Evolutionary conservation across 2,329 filamentous ascomycete species (phyloP).

Genomic region (Ophiocordyceps camponoti-rufipedis): DNA sequence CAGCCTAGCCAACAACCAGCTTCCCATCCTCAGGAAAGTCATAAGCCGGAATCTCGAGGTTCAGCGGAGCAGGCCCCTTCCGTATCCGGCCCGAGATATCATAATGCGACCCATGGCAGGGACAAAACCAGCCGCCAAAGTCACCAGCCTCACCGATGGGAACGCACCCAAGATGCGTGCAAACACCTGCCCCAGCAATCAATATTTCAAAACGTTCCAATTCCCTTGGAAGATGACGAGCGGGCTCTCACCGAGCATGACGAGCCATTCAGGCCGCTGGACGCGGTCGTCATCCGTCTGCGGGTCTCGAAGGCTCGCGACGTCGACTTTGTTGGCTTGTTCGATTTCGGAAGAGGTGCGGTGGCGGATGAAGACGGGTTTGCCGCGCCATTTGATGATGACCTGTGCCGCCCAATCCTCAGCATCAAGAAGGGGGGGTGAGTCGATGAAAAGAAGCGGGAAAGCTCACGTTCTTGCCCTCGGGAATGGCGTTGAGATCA

Average conservation of each 20-base stretch:
- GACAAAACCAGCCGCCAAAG: slow-evolving; percentile 99
- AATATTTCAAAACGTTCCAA: neutral
- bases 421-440: neutral
- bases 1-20: slow-evolving; percentile 75
- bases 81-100: slow-evolving; percentile 97
- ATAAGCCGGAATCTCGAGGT: slow-evolving; percentile 87
- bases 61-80: slow-evolving; percentile 91
- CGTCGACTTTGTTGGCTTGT: slow-evolving; percentile 78
- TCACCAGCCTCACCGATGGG: slow-evolving; percentile 98
- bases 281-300: slow-evolving; percentile 83
- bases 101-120: slow-evolving; percentile 99
- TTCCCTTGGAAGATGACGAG: too few relatives aligned
- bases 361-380: slow-evolving; percentile 99
- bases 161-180: slow-evolving; percentile 97
- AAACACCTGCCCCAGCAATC: slow-evolving; percentile 50
- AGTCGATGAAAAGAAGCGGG: neutral
- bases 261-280: slow-evolving; percentile 95
- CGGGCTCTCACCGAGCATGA: slow-evolving; percentile 63
- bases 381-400: slow-evolving; percentile 99
- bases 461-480: slow-evolving; percentile 89
- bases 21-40: slow-evolving; percentile 81
- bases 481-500: slow-evolving; percentile 77
- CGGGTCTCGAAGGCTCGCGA: slow-evolving; percentile 74
- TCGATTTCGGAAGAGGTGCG: slow-evolving; percentile 85
- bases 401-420: slow-evolving; percentile 35